Percentiles rank a stretch among this genome's conserved stretches.
phyloP scores from a whole-genome alignment of 163 green algal species.

The Smithsoniella earleae region DNA sequence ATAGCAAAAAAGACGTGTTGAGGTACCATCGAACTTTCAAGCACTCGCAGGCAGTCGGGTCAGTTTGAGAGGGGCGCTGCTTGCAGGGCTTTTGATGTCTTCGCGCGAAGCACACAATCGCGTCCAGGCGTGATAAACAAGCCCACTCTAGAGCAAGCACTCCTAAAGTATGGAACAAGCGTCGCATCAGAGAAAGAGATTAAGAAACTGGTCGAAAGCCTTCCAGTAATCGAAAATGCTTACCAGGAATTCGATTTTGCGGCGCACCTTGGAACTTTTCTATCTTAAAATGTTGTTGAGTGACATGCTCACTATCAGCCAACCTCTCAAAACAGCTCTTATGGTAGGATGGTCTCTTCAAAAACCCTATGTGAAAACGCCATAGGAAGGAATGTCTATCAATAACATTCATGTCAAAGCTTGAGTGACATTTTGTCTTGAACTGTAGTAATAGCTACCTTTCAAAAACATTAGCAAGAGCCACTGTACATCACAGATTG shows the following conservation, averaged over 20 bases:
- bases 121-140: constrained; percentile 20
- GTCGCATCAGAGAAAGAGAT: constrained; percentile 15
- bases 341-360: no score
- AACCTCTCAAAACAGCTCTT: no score
- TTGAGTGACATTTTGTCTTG: no score
- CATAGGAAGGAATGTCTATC: no score
- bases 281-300: constrained; percentile 12
- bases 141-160: neutral
- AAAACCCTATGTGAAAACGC: no score
- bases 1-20: constrained; percentile 20
- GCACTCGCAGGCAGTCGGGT: no score
- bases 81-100: constrained; percentile 24
- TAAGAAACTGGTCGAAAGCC: constrained; percentile 9
- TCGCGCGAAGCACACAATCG: neutral
- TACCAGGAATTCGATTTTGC: constrained; percentile 15
- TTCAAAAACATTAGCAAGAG: no score
- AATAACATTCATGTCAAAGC: no score
- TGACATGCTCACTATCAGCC: no score
- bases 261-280: constrained; percentile 8
- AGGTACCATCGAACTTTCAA: neutral
- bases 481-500: no score
- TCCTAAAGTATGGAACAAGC: constrained; percentile 6
- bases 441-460: no score
- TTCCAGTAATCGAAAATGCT: constrained; percentile 5
- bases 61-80: no score